Conservation (phyloP, 139 green algal species). For the Volvox africanus region DNA sequence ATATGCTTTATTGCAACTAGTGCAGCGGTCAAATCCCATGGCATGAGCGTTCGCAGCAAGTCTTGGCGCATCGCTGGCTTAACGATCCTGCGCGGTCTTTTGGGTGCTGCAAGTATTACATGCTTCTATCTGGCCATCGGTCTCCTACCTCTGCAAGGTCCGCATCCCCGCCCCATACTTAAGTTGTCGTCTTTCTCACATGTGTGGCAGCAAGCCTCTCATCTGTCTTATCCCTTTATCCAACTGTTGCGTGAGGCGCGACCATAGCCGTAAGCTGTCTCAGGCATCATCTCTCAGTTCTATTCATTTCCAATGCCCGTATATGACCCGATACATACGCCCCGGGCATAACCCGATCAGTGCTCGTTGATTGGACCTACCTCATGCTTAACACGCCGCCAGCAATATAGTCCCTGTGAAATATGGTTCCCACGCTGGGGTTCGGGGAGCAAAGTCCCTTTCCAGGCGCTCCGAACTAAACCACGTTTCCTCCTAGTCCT, state of each 20-base stretch:
- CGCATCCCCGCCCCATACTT: neutral
- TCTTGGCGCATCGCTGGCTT: neutral
- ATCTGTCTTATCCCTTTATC: neutral
- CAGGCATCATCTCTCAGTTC: too few species aligned
- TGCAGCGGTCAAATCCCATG: neutral
- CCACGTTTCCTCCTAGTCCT: neutral
- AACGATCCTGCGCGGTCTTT: slow-evolving; percentile 39
- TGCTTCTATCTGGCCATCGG: slow-evolving; percentile 61
- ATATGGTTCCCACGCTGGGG: neutral
- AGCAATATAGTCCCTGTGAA: too few species aligned
- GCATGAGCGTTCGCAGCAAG: neutral
- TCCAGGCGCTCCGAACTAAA: neutral
- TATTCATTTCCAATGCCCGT: too few species aligned
- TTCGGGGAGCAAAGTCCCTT: too few species aligned
- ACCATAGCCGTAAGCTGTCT: too few species aligned
- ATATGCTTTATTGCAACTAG: slow-evolving; percentile 9
- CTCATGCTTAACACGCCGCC: too few species aligned
- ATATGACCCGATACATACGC: too few species aligned
- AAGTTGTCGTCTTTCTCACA: neutral
- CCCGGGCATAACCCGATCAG: too few species aligned
- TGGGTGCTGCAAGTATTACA: slow-evolving; percentile 52
- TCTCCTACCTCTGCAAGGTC: slow-evolving; percentile 42
- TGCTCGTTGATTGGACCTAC: too few species aligned
- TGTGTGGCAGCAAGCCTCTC: neutral
- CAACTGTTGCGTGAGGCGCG: neutral